Base-by-base conservation (phyloP, 2,329 filamentous ascomycete species). In the Lasiodiplodia hormozganensis region DNA sequence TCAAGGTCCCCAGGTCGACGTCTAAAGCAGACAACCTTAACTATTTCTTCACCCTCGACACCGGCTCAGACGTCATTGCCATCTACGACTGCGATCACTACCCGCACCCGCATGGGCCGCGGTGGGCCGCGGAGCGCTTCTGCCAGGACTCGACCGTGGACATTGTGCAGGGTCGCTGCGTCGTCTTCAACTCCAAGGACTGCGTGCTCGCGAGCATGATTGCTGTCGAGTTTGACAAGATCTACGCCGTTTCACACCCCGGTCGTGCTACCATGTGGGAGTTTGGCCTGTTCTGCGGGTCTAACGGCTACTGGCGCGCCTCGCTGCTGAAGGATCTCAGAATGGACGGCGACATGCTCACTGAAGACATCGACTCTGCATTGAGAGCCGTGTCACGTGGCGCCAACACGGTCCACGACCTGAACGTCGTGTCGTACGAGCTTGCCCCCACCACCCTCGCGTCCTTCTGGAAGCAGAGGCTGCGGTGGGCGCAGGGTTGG, bases 51-150 rank as follows among this genome's bases (percentile, higher is more conserved):
- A 78, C 76, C 4, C 73, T 83, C 21, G 74, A 82, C 23, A 83
- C 80, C 8, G 80, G 80, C 23, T 79, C 82, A 4, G 81, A 85
- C 51, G 74, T 84, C 53, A 83, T 81, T 69, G 82, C 82, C 18
- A 83, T 85, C 58, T 85, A 83, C 71, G 83, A 85, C 71, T 84
- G 81, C 69, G 83, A 85, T 70, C 83, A 85, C 73, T 84, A 84
- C 67, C 81, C 83, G 7, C 83, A 85, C 67, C 83, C 83, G 2
- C 80, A 85, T 71, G 82, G 79, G 31, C 81, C 82, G 8, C 75
- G 82, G 14, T 85, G 83, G 83, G 83, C 83, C 18, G 80, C 80
- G 14, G 83, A 85, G 71, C 78, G 82, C 53, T 84, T 85, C 70
- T 75, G 81, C 21, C 74, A 77, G 23, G 79, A 83, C 58, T 70